Conservation (phyloP, 2,329 filamentous ascomycete genomes). For the Ophiostoma piceae region DNA sequence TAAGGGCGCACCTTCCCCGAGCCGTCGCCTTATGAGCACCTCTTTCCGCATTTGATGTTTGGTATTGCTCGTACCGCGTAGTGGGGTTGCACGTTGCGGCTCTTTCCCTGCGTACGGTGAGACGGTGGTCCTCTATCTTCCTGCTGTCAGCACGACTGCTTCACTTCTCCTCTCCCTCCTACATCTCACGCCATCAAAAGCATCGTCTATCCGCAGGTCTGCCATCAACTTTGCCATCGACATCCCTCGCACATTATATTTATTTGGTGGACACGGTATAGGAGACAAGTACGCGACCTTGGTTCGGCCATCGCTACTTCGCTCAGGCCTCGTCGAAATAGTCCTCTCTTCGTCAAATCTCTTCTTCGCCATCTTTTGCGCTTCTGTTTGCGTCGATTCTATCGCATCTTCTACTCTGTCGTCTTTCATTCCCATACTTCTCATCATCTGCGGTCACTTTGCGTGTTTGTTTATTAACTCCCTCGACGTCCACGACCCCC, state of each 20-base stretch:
- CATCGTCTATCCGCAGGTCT: neutral
- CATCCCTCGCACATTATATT: no score
- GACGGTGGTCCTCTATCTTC: neutral
- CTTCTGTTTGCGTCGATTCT: neutral
- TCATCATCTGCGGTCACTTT: no score
- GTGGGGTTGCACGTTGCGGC: neutral
- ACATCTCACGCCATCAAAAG: neutral
- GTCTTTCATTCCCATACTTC: neutral
- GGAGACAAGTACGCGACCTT: neutral
- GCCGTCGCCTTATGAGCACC: neutral
- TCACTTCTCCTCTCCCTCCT: neutral
- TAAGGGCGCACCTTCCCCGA: neutral
- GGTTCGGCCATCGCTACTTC: neutral
- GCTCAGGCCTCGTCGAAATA: neutral
- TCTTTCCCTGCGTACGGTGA: neutral
- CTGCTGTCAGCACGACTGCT: neutral
- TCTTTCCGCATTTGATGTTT: neutral
- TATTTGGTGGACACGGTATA: neutral
- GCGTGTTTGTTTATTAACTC: no score
- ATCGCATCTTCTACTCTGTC: neutral
- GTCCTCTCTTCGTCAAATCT: neutral
- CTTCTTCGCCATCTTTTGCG: neutral
- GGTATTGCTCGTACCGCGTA: neutral
- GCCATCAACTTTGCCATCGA: neutral
- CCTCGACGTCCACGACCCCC: no score